These are phyloP conservation scores for Lentithecium fluviatile DNA, from an alignment of 495 filamentous ascomycete genomes.

Conservation along the genomic window DNA sequence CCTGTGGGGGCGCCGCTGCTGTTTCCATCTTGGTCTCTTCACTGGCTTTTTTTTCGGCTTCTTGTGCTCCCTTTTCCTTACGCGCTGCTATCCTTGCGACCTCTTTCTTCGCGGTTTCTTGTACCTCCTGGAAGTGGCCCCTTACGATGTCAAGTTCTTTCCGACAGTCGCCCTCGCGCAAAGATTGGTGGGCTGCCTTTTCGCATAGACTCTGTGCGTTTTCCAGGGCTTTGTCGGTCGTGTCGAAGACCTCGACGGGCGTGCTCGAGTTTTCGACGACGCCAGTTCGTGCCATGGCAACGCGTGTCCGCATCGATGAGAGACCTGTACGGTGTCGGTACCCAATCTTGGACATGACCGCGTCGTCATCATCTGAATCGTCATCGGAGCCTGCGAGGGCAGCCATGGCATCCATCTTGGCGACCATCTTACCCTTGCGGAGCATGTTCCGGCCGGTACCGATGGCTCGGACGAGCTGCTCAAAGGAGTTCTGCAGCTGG, in stretches of 20 bases:
- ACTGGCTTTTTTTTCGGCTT: background rate
- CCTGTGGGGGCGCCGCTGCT: background rate
- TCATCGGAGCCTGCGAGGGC: conserved; percentile 44
- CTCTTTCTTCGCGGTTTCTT: conserved; percentile 45
- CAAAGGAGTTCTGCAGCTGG: conserved; percentile 75
- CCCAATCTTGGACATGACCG: conserved; percentile 30
- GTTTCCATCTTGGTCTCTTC: background rate
- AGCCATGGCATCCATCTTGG: conserved; percentile 60
- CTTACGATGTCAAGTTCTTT: conserved; percentile 70
- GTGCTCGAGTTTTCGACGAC: conserved; percentile 7
- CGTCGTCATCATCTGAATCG: conserved; percentile 42
- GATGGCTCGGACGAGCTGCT: conserved; percentile 75
- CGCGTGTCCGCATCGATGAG: conserved; percentile 19
- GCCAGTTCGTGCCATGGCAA: conserved; percentile 3
- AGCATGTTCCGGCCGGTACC: conserved; percentile 77
- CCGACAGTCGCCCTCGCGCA: conserved; percentile 77
- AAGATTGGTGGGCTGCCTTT: conserved; percentile 79
- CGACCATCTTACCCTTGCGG: conserved; percentile 73
- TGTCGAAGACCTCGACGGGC: conserved; percentile 56
- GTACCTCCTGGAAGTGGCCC: conserved; percentile 55
- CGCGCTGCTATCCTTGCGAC: conserved; percentile 37
- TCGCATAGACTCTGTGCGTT: conserved; percentile 77
- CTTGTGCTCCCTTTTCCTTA: conserved; percentile 18
- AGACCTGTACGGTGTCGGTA: conserved; percentile 25
- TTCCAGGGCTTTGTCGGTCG: conserved; percentile 73